Conservation (phyloP, 495 filamentous ascomycete genomes). For the Penicillium arizonense region DNA sequence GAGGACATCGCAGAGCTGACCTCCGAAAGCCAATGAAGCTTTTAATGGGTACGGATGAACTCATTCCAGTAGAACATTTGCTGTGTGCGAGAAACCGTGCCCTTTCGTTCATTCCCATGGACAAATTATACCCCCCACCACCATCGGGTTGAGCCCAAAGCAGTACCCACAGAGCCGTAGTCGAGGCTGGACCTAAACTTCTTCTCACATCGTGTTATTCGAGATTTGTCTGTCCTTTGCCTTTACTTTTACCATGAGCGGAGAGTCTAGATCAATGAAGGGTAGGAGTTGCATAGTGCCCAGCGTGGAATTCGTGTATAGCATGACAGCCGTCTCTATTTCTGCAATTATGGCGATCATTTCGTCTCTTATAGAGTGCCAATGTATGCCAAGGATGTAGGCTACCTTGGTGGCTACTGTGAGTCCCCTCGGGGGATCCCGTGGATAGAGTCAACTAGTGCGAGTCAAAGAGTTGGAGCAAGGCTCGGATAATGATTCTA, state of each 20-base stretch:
- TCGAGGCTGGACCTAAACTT: neutral
- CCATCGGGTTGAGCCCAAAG: neutral
- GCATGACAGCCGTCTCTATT: neutral
- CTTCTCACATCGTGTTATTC: neutral
- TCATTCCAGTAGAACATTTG: neutral
- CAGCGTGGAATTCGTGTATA: neutral
- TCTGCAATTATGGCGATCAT: too few species aligned
- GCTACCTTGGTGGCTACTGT: too few species aligned
- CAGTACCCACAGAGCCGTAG: neutral
- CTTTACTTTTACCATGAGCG: neutral
- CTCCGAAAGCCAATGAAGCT: constrained; percentile 15
- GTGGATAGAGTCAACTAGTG: too few species aligned
- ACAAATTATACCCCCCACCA: constrained; percentile 2
- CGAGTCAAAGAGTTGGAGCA: too few species aligned
- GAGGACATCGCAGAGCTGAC: constrained; percentile 59
- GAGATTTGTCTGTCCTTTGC: neutral
- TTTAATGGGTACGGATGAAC: neutral
- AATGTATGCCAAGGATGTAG: too few species aligned
- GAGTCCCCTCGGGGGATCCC: too few species aligned
- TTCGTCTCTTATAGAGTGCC: too few species aligned
- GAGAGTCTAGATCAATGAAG: neutral
- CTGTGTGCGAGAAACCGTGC: neutral
- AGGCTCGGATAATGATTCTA: too few species aligned
- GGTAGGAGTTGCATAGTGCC: constrained; percentile 1
- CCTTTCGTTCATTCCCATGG: neutral